Evolutionary conservation across 257 asterid species (phyloP).

Genomic region (Leptodermis oblonga): DNA sequence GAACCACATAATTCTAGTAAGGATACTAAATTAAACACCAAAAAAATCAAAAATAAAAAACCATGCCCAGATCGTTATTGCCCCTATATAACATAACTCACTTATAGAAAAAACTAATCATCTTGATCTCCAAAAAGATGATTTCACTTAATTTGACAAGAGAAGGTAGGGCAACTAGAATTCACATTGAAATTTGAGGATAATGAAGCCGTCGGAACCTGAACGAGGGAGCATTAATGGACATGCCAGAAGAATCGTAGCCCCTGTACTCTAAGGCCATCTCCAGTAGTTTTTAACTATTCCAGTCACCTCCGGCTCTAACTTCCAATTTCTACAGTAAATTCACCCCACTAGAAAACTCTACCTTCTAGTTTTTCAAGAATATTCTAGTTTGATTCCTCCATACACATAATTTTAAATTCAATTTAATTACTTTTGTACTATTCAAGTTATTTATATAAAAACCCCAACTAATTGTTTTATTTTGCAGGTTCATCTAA

Average conservation of each 20-base stretch:
- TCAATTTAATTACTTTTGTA: too few relatives aligned
- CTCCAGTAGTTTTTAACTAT: too few relatives aligned
- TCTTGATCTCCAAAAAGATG: not conserved
- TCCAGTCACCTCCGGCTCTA: too few relatives aligned
- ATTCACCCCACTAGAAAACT: too few relatives aligned
- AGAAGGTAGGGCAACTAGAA: slow-evolving; percentile 29
- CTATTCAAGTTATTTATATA: too few relatives aligned
- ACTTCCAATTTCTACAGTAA: too few relatives aligned
- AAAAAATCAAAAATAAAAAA: not conserved
- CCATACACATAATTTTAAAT: too few relatives aligned
- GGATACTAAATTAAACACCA: not conserved
- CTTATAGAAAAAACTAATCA: not conserved
- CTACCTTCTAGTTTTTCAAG: too few relatives aligned
- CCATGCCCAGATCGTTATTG: not conserved
- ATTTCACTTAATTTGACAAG: slow-evolving; percentile 24
- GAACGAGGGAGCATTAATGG: slow-evolving; percentile 35
- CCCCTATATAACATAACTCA: not conserved
- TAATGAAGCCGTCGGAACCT: not conserved
- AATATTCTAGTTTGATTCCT: too few relatives aligned
- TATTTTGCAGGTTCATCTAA: too few relatives aligned
- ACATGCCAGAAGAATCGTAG: slow-evolving; percentile 85
- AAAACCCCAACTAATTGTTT: too few relatives aligned
- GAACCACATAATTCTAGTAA: not conserved
- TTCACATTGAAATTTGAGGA: not conserved
- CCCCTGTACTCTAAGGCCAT: slow-evolving; percentile 94